Conservation (phyloP, 352 stramenopile species). For the Pythium oligandrum region DNA sequence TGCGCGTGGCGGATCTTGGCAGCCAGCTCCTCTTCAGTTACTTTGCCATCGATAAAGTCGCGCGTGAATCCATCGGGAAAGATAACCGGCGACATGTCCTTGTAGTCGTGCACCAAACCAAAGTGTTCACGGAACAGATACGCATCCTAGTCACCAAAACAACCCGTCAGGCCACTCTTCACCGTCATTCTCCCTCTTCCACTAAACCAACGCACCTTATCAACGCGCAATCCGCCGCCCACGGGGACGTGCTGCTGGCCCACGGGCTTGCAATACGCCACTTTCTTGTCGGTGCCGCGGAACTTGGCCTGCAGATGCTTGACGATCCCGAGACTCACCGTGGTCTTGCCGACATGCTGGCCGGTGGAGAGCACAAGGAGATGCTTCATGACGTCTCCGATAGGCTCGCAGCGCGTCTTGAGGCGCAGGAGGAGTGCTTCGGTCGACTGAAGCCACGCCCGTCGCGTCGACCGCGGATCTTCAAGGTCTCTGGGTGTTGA, state of each 20-base stretch:
- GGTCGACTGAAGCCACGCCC: too few relatives aligned
- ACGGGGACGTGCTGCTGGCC: constrained; percentile 92
- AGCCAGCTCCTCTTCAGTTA: constrained; percentile 79
- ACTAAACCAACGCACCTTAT: constrained; percentile 43
- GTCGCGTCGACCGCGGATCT: constrained; percentile 1
- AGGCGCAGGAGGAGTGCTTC: too few relatives aligned
- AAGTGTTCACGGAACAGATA: constrained; percentile 97
- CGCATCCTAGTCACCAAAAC: constrained; percentile 64
- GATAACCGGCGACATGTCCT: constrained; percentile 97
- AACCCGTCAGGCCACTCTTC: neutral
- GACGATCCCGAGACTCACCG: constrained; percentile 92
- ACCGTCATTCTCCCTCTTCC: too few relatives aligned
- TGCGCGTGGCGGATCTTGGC: constrained; percentile 79
- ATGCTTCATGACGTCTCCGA: constrained; percentile 32
- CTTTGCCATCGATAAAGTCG: constrained; percentile 95
- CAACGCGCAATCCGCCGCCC: constrained; percentile 77
- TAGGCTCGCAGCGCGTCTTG: too few relatives aligned
- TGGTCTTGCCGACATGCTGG: constrained; percentile 98
- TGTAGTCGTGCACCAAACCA: constrained; percentile 93
- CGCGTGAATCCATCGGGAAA: constrained; percentile 96
- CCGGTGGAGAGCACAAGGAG: constrained; percentile 87
- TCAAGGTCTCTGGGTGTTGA: constrained; percentile 9
- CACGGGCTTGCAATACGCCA: constrained; percentile 95
- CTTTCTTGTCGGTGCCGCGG: constrained; percentile 42
- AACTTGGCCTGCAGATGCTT: constrained; percentile 93